Evolutionary conservation across 495 filamentous ascomycete species (phyloP).

Genomic region (Tuber indicum): DNA sequence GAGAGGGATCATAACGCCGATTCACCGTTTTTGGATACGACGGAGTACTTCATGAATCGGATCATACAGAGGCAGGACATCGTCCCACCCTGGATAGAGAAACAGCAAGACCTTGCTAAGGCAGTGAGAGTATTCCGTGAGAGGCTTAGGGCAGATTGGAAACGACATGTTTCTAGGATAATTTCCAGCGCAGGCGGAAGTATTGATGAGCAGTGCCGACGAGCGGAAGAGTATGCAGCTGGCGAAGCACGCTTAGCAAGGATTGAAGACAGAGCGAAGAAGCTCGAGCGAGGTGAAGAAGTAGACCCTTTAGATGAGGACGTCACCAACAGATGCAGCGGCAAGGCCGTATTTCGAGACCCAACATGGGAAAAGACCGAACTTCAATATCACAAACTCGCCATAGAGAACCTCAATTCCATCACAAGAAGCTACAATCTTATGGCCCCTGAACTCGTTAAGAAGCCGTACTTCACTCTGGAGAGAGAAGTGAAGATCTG

Average conservation of each 20-base stretch:
- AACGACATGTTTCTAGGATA: conserved; percentile 68
- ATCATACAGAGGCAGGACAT: conserved; percentile 93
- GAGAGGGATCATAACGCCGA: conserved; percentile 73
- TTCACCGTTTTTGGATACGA: conserved; percentile 90
- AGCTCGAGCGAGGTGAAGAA: conserved; percentile 44
- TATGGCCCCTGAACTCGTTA: conserved; percentile 82
- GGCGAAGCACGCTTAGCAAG: conserved; percentile 55
- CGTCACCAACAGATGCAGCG: conserved; percentile 15
- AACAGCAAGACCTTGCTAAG: conserved; percentile 81
- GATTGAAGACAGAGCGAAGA: conserved; percentile 45
- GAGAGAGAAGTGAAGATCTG: conserved; percentile 74
- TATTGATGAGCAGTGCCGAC: conserved; percentile 65
- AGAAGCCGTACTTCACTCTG: conserved; percentile 85
- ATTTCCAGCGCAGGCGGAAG: conserved; percentile 76
- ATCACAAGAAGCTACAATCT: conserved; percentile 88
- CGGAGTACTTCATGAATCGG: conserved; percentile 97
- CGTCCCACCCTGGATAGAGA: conserved; percentile 86
- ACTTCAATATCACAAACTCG: conserved; percentile 66
- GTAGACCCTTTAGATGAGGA: conserved; percentile 47
- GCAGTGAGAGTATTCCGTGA: conserved; percentile 63
- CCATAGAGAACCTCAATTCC: conserved; percentile 70
- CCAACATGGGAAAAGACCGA: conserved; percentile 64
- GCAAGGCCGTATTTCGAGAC: conserved; percentile 53
- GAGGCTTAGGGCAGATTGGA: conserved; percentile 76
- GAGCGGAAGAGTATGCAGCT: conserved; percentile 65